Evolutionary conservation across 2,329 filamentous ascomycete species (phyloP), one percentile per base, ranked within the genome.

Genomic region (Biscogniauxia sp.): DNA sequence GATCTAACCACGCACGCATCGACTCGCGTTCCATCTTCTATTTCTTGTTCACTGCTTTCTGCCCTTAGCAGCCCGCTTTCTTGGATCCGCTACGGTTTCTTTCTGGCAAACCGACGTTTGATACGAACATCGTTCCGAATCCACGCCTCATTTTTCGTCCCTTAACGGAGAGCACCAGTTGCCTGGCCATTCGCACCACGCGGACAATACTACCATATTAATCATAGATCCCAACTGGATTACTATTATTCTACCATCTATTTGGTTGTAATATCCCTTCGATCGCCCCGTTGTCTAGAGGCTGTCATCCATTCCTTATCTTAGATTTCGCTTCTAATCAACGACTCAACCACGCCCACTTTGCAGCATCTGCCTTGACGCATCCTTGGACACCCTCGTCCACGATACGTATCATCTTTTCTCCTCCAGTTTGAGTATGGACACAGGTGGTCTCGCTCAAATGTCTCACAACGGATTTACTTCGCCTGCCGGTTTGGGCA

Each of bases 381-480:
- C 59, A 59, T 52, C 51, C 45, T 25, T 41, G 58, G 67, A 64
- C 57, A 69, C 56, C 64, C 57, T 58, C 56, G 61, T 55, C 59
- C 60, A 65, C 61, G 62, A 66, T 65, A 62, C 55, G 62, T 64
- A 28, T 59, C 37, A 61, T n/a, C 26, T 57, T 59, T 63, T 59
- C 28, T 64, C 58, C 54, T 54, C 56, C 54, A 64, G 58, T 69
- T 73, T 79, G 80, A 83, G 79, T 77, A 69, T 96, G 89, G 90
- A 97, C 94, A 89, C 94, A 87, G 94, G 94, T 86, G 92, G 93
- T 95, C 92, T 97, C 83, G 90, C 93, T 95, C 93, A 96, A 86
- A 98, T 98, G 94, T 91, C 92, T 82, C 94, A 92, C 83, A 91
- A 88, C 83, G 85, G 88, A 77, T 91, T 91, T 77, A 80, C 84